Conservation (phyloP, 108 stramenopile genomes). For the Discostella stelligeroides region DNA sequence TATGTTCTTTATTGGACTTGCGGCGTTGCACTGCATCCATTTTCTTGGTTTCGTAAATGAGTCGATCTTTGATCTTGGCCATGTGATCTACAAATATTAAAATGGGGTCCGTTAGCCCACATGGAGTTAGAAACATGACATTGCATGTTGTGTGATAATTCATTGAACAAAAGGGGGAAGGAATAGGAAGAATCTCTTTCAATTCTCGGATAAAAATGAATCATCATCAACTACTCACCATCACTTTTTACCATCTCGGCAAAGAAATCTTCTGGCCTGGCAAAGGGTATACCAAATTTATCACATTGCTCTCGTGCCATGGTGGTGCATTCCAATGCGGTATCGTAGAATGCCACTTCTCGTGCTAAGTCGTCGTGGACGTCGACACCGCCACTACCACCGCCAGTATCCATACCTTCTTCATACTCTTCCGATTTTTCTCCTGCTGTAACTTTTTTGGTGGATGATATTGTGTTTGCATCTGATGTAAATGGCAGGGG, state of each 20-base stretch:
- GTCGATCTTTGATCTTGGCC: conserved; percentile 96
- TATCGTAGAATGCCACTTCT: conserved; percentile 95
- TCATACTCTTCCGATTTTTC: conserved; percentile 6
- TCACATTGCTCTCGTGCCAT: conserved; percentile 68
- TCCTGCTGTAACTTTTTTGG: conserved; percentile 6
- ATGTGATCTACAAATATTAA: conserved; percentile 93
- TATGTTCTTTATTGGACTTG: conserved; percentile 79
- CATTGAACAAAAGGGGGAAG: not conserved
- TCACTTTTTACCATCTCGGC: conserved; percentile 99
- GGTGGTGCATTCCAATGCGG: conserved; percentile 87
- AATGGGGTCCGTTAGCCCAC: too few relatives aligned
- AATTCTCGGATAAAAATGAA: too few relatives aligned
- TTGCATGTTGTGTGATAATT: conserved; percentile 3
- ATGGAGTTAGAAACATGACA: too few relatives aligned
- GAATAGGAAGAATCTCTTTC: not conserved
- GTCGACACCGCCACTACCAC: conserved; percentile 61
- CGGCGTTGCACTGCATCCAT: conserved; percentile 96
- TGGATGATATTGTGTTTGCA: not conserved
- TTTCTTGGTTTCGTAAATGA: conserved; percentile 98
- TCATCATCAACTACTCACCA: conserved; percentile 70
- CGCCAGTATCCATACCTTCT: conserved; percentile 29
- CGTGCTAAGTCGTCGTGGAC: conserved; percentile 97
- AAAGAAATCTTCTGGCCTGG: conserved; percentile 96
- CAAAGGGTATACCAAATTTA: conserved; percentile 68
- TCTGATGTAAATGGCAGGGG: conserved; percentile 66